phyloP scores from a whole-genome alignment of 352 stramenopile species.

The Phytophthora sp. region DNA sequence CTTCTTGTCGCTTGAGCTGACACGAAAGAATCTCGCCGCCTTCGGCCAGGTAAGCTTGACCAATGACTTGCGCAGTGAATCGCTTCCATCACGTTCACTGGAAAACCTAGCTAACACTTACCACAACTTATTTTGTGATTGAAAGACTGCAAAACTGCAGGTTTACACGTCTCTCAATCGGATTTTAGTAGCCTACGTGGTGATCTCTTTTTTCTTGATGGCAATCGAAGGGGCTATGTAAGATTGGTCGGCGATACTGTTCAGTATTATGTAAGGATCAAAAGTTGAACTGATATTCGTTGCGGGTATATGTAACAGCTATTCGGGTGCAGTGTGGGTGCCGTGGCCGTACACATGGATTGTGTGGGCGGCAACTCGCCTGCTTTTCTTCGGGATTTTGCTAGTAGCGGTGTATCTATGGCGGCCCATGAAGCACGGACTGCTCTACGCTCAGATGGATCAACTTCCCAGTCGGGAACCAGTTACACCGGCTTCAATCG shows the following conservation, averaged over 20 bases:
- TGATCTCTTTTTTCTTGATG: slow-evolving; percentile 80
- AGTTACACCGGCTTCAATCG: slow-evolving; percentile 49
- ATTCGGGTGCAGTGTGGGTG: slow-evolving; percentile 65
- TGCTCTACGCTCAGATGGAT: slow-evolving; percentile 81
- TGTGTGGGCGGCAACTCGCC: slow-evolving; percentile 76
- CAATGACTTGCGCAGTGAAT: too few relatives aligned
- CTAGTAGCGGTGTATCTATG: slow-evolving; percentile 76
- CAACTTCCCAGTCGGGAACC: slow-evolving; percentile 79
- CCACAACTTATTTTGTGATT: not conserved
- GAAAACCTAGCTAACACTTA: not conserved
- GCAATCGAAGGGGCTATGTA: slow-evolving; percentile 80
- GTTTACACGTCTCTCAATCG: slow-evolving; percentile 75
- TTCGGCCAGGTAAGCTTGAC: slow-evolving; percentile 68
- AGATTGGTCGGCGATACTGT: slow-evolving; percentile 25
- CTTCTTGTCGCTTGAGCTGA: slow-evolving; percentile 79
- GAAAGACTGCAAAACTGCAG: slow-evolving; percentile 70
- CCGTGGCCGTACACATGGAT: slow-evolving; percentile 81
- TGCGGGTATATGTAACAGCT: slow-evolving; percentile 44
- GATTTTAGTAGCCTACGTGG: slow-evolving; percentile 66
- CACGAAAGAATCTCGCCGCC: slow-evolving; percentile 76
- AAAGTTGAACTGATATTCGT: not conserved
- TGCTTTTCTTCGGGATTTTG: slow-evolving; percentile 76
- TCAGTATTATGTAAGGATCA: not conserved
- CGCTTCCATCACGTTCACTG: not conserved
- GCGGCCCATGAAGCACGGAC: slow-evolving; percentile 67